phyloP scores from a whole-genome alignment of 2,329 filamentous ascomycete genomes.

The Aspergillus transmontanensis region DNA sequence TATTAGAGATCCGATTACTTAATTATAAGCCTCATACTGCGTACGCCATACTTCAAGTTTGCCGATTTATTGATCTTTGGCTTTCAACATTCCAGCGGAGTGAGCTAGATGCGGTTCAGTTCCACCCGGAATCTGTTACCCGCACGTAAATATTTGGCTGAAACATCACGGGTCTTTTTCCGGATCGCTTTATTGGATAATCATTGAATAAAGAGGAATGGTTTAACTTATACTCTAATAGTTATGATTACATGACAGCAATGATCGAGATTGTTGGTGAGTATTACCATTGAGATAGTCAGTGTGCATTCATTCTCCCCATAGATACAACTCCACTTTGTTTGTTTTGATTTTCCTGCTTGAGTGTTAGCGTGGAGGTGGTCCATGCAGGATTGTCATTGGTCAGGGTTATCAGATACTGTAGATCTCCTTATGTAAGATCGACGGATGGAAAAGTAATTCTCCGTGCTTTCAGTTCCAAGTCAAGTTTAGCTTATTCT shows the following conservation, averaged over 20 bases:
- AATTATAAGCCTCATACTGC: background rate
- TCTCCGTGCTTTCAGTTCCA: too few relatives aligned
- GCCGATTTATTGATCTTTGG: too few relatives aligned
- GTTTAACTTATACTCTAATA: background rate
- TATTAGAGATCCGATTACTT: background rate
- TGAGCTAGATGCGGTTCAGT: background rate
- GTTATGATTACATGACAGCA: background rate
- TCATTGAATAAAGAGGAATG: background rate
- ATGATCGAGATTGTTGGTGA: background rate
- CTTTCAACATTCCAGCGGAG: background rate
- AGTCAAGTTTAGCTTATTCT: too few relatives aligned
- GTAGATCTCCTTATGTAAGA: background rate
- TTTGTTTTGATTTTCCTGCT: slow-evolving; percentile 38
- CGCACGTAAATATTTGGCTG: background rate
- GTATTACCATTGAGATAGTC: too few relatives aligned
- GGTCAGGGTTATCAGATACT: background rate
- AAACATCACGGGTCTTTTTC: background rate
- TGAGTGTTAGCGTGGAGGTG: slow-evolving; percentile 8
- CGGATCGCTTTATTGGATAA: too few relatives aligned
- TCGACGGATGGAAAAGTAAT: background rate
- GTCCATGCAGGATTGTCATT: background rate
- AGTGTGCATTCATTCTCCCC: too few relatives aligned
- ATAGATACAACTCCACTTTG: slow-evolving; percentile 2
- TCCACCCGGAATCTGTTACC: background rate
- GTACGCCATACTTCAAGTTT: background rate